phyloP scores from a whole-genome alignment of 148 eudicot species.

The Rhododendron mucronatum region DNA sequence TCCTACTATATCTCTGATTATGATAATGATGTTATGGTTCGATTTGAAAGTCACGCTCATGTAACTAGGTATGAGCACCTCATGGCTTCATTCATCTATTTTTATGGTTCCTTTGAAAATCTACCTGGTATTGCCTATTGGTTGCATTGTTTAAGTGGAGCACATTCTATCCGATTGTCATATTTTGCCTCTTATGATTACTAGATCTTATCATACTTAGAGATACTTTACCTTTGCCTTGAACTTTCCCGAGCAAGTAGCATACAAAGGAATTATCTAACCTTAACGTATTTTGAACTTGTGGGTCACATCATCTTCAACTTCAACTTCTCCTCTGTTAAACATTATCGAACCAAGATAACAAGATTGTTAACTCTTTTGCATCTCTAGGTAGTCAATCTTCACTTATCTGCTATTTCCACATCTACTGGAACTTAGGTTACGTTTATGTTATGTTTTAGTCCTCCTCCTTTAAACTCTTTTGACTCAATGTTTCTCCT shows the following conservation, averaged over 20 bases:
- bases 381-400: background rate
- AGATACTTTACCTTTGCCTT: background rate
- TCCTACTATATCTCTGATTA: too few relatives aligned
- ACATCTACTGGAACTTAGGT: background rate
- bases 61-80: background rate
- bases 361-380: background rate
- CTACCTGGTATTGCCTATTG: background rate
- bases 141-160: background rate
- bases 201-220: background rate
- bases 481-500: background rate
- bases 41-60: background rate
- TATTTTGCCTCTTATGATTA: background rate
- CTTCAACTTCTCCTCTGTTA: background rate
- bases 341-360: background rate
- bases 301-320: background rate
- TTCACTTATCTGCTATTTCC: background rate
- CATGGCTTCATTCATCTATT: background rate
- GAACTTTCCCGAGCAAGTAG: background rate
- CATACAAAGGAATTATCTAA: background rate
- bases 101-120: background rate
- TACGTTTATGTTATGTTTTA: background rate
- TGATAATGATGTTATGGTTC: background rate
- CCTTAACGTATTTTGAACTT: background rate
- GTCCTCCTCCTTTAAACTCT: background rate
- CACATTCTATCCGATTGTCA: background rate